Conservation (phyloP, 106 monocot species). For the Dendrobium nobile region DNA sequence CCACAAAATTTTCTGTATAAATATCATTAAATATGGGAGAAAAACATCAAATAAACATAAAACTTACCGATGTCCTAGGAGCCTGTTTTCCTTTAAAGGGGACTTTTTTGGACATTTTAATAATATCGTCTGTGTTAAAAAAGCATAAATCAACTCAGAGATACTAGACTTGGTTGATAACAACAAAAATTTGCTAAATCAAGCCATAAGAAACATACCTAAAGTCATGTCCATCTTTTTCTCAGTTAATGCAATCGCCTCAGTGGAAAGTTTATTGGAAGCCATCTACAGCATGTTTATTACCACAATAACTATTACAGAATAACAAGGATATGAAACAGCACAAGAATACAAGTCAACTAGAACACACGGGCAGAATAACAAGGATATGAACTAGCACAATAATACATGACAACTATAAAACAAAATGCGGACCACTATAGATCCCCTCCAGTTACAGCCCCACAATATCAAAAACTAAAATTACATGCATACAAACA, state of each 20-base stretch:
- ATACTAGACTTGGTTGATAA: neutral
- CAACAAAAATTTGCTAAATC: neutral
- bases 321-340: neutral
- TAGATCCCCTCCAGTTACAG: neutral
- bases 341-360: neutral
- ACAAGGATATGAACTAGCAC: neutral
- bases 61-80: constrained; percentile 51
- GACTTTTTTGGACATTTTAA: constrained; percentile 86
- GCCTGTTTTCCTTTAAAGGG: constrained; percentile 39
- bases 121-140: constrained; percentile 73
- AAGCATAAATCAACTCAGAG: neutral
- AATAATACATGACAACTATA: neutral
- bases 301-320: neutral
- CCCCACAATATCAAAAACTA: neutral
- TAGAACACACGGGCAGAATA: neutral
- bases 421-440: neutral
- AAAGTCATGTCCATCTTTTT: constrained; percentile 77
- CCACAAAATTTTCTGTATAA: neutral
- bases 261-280: constrained; percentile 23
- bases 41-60: neutral
- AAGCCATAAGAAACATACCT: constrained; percentile 23
- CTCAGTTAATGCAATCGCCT: constrained; percentile 59
- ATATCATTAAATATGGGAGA: neutral
- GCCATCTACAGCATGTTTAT: constrained; percentile 32
- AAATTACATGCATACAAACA: neutral